Base-by-base conservation (phyloP, 2,329 filamentous ascomycete species). In the Paraconiothyrium sp. region DNA sequence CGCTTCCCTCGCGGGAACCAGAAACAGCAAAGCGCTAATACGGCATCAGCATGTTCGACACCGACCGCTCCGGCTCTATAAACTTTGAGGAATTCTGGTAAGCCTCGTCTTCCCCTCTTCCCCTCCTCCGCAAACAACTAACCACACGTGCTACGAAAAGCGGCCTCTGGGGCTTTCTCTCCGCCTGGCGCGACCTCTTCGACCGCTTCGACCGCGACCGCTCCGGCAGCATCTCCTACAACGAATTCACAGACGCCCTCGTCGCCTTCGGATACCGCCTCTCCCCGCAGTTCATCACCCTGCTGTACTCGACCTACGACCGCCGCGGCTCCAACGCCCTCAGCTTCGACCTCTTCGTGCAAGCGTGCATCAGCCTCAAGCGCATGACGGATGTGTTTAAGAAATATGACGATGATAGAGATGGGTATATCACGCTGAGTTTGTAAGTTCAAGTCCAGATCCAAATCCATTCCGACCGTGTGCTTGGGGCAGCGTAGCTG, bases 351-450 rank as follows among this genome's bases (percentile, higher is more conserved):
- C 81, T 99, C 55, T 99, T 99, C 74, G 95, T 99, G 63, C 95
- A 99, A 84, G 93, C 93, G 56, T 98, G 95, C 79, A 98, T 99
- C 76, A 93, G 89, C 71, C 84, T 99, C 73, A 97, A 98, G 86
- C 88, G 95, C 71, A 98, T 99, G 94, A 99, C 95, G 62, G 95
- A 99, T 79, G 93, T 97, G 32, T 99, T 99, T 79, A 99, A 99
- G 85, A 94, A 94, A 81, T 99, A 98, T 78, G 95, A 99, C 71
- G 92, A 97, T 73, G 95, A 99, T 79, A 88, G 95, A 46, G 95
- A 98, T 80, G 95, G 95, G 1, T 98, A 94, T 65, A 86, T 86
- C 63, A 86, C 84, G 47, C 69, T 86, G 71, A 85, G 83, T 71
- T 86, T 86, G 83, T 84, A 77, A 81, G 83, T 84, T 35, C 20